Conservation (phyloP, 2,329 filamentous ascomycete genomes). For the Bisporella sp. region DNA sequence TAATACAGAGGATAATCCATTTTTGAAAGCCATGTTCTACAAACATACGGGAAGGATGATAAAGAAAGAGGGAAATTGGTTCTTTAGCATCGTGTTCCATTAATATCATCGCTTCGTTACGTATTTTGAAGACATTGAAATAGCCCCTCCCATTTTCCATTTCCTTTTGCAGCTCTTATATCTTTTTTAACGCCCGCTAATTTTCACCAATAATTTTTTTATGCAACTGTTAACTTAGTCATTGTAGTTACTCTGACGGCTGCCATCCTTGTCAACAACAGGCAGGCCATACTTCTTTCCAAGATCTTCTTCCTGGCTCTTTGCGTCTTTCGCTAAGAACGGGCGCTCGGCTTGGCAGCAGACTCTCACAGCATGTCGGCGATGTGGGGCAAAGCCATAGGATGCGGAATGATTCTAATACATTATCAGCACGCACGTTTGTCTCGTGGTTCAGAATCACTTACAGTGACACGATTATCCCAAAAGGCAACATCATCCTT, state of each 20-base stretch:
- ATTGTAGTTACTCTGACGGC: conserved; percentile 49
- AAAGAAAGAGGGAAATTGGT: too few relatives aligned
- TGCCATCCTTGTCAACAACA: conserved; percentile 47
- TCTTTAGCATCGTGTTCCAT: too few relatives aligned
- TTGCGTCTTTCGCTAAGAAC: conserved; percentile 27
- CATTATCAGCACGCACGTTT: neutral
- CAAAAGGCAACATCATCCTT: conserved; percentile 61
- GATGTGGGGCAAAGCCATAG: conserved; percentile 50
- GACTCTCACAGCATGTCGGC: conserved; percentile 41
- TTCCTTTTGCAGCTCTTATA: too few relatives aligned
- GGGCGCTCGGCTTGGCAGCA: conserved; percentile 27
- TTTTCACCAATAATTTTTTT: too few relatives aligned
- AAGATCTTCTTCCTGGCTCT: conserved; percentile 47
- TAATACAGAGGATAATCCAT: too few relatives aligned
- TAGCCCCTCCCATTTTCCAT: too few relatives aligned
- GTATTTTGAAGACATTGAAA: too few relatives aligned
- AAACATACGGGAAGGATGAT: too few relatives aligned
- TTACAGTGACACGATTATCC: conserved; percentile 49
- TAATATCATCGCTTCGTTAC: too few relatives aligned
- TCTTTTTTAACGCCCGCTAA: too few relatives aligned
- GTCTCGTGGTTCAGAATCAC: conserved; percentile 8
- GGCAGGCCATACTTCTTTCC: conserved; percentile 39
- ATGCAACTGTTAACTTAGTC: conserved; percentile 29
- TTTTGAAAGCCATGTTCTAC: too few relatives aligned
- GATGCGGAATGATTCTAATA: conserved; percentile 44